These are phyloP conservation scores for Fusarium transvaalense DNA, from an alignment of 2,329 filamentous ascomycete species.

Conservation along the genomic window DNA sequence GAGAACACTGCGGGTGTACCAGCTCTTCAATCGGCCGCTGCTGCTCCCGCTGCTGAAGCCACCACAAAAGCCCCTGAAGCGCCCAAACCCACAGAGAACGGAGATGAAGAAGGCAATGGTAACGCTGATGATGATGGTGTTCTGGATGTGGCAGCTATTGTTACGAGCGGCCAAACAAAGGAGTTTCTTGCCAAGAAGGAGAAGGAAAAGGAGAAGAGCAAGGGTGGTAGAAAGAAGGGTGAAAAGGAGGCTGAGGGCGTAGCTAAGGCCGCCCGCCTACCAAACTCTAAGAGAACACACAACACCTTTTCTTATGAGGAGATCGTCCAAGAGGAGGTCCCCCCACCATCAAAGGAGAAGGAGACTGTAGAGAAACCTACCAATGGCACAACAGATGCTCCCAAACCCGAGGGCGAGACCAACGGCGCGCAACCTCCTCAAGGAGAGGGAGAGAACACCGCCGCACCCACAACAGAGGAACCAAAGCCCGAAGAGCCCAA, in stretches of 20 bases:
- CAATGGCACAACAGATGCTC: constrained; percentile 37
- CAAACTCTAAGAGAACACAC: constrained; percentile 77
- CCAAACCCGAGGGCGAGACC: constrained; percentile 29
- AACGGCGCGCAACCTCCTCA: constrained; percentile 30
- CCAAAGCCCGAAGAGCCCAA: constrained; percentile 45
- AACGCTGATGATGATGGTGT: constrained; percentile 75
- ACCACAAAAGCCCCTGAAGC: constrained; percentile 54
- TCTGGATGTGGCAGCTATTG: constrained; percentile 85
- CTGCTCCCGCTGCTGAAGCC: constrained; percentile 43
- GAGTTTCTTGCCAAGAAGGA: constrained; percentile 88
- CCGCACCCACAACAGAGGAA: constrained; percentile 8
- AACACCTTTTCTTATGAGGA: constrained; percentile 83
- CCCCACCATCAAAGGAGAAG: constrained; percentile 51
- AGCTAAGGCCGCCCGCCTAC: constrained; percentile 70
- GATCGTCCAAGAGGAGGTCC: constrained; percentile 66
- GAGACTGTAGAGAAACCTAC: constrained; percentile 32
- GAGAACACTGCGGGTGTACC: constrained; percentile 54
- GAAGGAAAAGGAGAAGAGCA: constrained; percentile 76
- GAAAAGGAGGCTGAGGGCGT: constrained; percentile 66
- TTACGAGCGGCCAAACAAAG: constrained; percentile 82
- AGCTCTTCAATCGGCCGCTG: constrained; percentile 14
- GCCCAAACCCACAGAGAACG: constrained; percentile 53
- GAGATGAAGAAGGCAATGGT: constrained; percentile 58
- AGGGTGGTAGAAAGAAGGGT: constrained; percentile 66
- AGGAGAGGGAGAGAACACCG: constrained; percentile 16